Evolutionary conservation across 352 stramenopile genomes (phyloP).

Genomic region (Phytophthora sp.): DNA sequence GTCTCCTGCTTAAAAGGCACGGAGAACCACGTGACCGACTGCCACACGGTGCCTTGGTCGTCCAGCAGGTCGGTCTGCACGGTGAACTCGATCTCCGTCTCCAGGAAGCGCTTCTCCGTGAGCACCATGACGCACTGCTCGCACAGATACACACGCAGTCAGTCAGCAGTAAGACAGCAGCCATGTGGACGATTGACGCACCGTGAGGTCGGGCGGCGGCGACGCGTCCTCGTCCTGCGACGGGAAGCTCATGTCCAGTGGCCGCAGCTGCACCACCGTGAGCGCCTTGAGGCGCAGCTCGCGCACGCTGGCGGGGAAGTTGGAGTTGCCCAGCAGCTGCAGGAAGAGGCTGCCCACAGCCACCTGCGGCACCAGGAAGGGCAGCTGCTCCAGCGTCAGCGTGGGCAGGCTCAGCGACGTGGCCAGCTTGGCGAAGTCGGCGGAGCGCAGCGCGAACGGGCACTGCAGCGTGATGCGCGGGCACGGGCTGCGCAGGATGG

Average conservation of each 20-base stretch:
- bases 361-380: constrained; percentile 81
- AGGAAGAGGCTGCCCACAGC: constrained; percentile 68
- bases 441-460: constrained; percentile 69
- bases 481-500: constrained; percentile 61
- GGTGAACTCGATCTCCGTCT: constrained; percentile 72
- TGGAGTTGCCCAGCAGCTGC: constrained; percentile 82
- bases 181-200: constrained; percentile 19
- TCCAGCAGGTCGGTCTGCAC: constrained; percentile 82
- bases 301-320: constrained; percentile 70
- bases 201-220: constrained; percentile 43
- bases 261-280: constrained; percentile 76
- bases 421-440: constrained; percentile 84
- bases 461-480: constrained; percentile 80
- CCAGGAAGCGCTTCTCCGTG: constrained; percentile 74
- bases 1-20: constrained; percentile 70
- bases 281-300: constrained; percentile 67
- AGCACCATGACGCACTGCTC: constrained; percentile 78
- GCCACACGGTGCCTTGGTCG: constrained; percentile 74
- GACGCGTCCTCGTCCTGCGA: constrained; percentile 27
- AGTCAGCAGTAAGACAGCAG: not conserved
- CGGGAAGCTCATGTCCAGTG: constrained; percentile 76
- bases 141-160: not conserved
- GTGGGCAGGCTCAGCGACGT: constrained; percentile 73
- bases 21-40: constrained; percentile 69
- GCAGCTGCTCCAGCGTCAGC: constrained; percentile 70